A percentile compares a stretch with the other conserved stretches of the same genome.
These are phyloP conservation scores for Sarocladium brachiariae DNA, from an alignment of 2,329 filamentous ascomycete species.

Conservation along the genomic window DNA sequence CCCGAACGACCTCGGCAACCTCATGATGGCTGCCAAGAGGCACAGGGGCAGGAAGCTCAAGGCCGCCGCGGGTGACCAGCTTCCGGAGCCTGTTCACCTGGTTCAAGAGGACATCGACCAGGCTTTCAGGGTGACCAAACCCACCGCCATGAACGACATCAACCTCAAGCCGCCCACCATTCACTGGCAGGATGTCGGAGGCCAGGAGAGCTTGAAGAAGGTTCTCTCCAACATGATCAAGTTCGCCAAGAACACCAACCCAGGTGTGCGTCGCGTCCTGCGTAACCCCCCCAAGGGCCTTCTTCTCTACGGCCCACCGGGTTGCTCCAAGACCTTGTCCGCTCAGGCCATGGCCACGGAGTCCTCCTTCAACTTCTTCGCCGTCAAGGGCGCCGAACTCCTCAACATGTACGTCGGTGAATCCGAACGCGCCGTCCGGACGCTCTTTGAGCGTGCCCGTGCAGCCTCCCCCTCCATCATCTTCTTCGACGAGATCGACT, in stretches of 20 bases:
- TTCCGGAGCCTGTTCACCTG: slow-evolving; percentile 24
- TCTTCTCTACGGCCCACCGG: slow-evolving; percentile 84
- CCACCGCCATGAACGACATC: slow-evolving; percentile 83
- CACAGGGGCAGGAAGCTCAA: slow-evolving; percentile 21
- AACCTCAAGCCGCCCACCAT: slow-evolving; percentile 83
- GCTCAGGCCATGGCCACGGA: slow-evolving; percentile 89
- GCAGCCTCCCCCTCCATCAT: slow-evolving; percentile 87
- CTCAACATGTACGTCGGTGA: slow-evolving; percentile 97
- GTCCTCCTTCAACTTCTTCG: slow-evolving; percentile 86
- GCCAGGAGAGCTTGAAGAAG: slow-evolving; percentile 68
- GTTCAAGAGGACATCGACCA: slow-evolving; percentile 49
- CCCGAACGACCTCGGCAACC: slow-evolving; percentile 63
- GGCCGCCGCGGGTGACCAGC: slow-evolving; percentile 14
- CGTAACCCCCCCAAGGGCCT: slow-evolving; percentile 68
- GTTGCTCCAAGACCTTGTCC: slow-evolving; percentile 89
- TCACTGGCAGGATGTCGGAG: slow-evolving; percentile 81
- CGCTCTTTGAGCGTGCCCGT: slow-evolving; percentile 77
- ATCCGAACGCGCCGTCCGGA: slow-evolving; percentile 77
- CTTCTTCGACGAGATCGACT: slow-evolving; percentile 95
- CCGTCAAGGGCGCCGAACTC: slow-evolving; percentile 87
- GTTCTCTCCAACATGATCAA: slow-evolving; percentile 46
- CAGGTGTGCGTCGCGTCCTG: slow-evolving; percentile 28
- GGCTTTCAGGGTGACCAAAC: slow-evolving; percentile 63
- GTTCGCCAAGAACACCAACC: slow-evolving; percentile 27
- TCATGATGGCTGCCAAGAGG: slow-evolving; percentile 39